Evolutionary conservation across 192 early-diverging fungal genomes (phyloP).

Genomic region (Linnemannia exigua): DNA sequence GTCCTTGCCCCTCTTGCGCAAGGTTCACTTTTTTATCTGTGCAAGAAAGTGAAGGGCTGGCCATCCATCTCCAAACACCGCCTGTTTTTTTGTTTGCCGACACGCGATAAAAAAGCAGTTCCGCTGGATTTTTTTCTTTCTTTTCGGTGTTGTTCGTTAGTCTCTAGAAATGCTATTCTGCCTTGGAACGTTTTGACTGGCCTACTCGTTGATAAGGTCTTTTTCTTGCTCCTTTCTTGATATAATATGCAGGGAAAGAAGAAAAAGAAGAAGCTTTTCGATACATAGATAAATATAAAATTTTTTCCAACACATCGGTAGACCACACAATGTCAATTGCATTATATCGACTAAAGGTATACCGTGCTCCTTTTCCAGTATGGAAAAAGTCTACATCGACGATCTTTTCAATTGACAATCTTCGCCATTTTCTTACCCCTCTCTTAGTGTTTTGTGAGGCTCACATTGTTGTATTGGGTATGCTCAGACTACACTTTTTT

Average conservation of each 20-base stretch:
- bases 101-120: neutral
- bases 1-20: neutral
- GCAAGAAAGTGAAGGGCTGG: neutral
- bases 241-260: neutral
- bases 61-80: neutral
- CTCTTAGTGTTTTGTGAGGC: too few relatives aligned
- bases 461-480: neutral
- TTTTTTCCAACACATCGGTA: too few relatives aligned
- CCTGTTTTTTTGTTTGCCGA: neutral
- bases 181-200: neutral
- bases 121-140: neutral
- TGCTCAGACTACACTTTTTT: neutral
- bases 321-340: too few relatives aligned
- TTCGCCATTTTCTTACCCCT: too few relatives aligned
- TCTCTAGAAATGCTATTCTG: neutral
- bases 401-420: too few relatives aligned
- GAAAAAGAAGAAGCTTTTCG: too few relatives aligned
- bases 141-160: neutral
- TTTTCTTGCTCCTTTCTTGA: too few relatives aligned
- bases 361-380: too few relatives aligned
- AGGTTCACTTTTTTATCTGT: neutral
- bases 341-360: too few relatives aligned
- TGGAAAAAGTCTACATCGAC: too few relatives aligned
- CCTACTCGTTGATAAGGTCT: too few relatives aligned
- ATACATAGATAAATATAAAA: too few relatives aligned